phyloP scores from a whole-genome alignment of 1,284 basidiomycete species.

The Cryptococcus hybrid region DNA sequence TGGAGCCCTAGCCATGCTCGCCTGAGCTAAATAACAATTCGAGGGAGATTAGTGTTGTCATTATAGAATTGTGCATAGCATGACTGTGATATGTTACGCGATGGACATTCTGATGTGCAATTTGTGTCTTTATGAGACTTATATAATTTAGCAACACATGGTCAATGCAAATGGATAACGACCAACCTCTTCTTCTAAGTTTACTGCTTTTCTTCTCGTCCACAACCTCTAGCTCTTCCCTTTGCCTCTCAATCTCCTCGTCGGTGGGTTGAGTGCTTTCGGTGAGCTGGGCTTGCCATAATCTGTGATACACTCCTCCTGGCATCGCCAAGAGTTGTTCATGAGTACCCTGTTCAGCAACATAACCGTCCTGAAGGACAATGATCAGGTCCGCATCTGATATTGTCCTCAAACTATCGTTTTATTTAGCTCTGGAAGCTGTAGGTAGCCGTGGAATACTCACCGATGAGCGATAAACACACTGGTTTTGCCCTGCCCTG shows the following conservation, averaged over 20 bases:
- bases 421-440: too few relatives aligned
- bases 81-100: not conserved
- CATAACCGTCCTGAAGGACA: conserved; percentile 78
- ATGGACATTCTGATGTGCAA: not conserved
- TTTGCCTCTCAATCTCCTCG: conserved; percentile 11
- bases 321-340: conserved; percentile 69
- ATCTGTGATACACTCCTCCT: conserved; percentile 70
- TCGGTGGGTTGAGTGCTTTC: conserved; percentile 35
- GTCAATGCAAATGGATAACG: too few relatives aligned
- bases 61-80: not conserved
- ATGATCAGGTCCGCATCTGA: conserved; percentile 78
- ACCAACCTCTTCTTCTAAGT: not conserved
- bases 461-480: conserved; percentile 87
- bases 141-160: not conserved
- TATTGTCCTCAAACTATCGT: conserved; percentile 74
- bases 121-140: not conserved
- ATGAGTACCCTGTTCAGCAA: conserved; percentile 90
- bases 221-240: conserved; percentile 3
- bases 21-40: not conserved
- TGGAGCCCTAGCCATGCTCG: conserved; percentile 14
- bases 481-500: conserved; percentile 77
- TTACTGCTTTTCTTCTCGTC: conserved; percentile 1
- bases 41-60: not conserved
- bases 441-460: conserved; percentile 5
- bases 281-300: conserved; percentile 78